These are phyloP conservation scores for Stephania cephalantha DNA, from an alignment of 164 flowering plant genomes.

Conservation along the genomic window DNA sequence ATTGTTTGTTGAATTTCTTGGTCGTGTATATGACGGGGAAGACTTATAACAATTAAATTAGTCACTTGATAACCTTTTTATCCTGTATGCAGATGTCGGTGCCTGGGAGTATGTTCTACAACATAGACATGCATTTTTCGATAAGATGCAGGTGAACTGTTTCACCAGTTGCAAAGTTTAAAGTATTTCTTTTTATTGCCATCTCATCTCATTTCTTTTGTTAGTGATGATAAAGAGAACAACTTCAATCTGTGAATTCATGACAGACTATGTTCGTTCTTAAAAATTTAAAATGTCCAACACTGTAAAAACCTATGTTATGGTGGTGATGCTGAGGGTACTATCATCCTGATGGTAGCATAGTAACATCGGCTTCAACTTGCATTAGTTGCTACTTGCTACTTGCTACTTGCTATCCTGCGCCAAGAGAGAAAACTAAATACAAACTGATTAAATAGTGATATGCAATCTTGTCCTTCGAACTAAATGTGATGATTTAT, in stretches of 20 bases:
- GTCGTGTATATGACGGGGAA: not conserved
- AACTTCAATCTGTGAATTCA: not conserved
- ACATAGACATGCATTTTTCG: slow-evolving; percentile 80
- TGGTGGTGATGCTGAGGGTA: not conserved
- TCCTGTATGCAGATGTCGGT: slow-evolving; percentile 56
- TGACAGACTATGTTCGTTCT: not conserved
- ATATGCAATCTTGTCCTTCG: not conserved
- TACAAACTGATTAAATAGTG: not conserved
- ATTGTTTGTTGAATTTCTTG: not conserved
- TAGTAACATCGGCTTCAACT: not conserved
- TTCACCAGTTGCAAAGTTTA: not conserved
- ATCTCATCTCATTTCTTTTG: not conserved
- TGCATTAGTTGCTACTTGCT: not conserved
- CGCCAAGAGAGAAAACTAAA: not conserved
- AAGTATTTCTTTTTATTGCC: not conserved
- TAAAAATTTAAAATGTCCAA: no score
- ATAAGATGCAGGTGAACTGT: slow-evolving; percentile 79
- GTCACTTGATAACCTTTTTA: not conserved
- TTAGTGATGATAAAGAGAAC: not conserved
- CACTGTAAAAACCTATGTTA: no score
- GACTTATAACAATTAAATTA: not conserved
- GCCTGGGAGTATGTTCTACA: slow-evolving; percentile 85
- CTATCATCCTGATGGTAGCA: not conserved
- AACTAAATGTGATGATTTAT: not conserved
- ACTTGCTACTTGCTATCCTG: not conserved